phyloP scores from a whole-genome alignment of 1,284 basidiomycete species.

The Schizophyllum amplum region DNA sequence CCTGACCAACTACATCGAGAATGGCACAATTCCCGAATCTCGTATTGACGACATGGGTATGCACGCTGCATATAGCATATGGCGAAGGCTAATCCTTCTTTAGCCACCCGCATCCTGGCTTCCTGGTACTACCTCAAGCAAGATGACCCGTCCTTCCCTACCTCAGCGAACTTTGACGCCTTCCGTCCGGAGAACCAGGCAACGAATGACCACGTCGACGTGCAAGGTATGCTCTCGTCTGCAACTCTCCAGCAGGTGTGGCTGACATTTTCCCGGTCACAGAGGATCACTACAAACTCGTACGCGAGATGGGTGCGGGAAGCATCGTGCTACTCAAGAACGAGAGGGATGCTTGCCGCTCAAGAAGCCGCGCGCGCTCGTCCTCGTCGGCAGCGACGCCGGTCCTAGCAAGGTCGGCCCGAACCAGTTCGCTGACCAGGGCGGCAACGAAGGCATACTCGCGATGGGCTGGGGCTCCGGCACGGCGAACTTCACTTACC shows the following conservation, averaged over 20 bases:
- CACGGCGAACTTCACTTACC: conserved; percentile 53
- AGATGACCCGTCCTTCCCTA: conserved; percentile 47
- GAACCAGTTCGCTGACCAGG: conserved; percentile 51
- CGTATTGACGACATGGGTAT: conserved; percentile 63
- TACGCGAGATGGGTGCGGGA: conserved; percentile 68
- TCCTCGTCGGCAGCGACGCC: conserved; percentile 62
- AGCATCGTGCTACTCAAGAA: conserved; percentile 84
- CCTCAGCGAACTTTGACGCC: conserved; percentile 51
- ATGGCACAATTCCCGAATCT: conserved; percentile 56
- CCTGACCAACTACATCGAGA: conserved; percentile 59
- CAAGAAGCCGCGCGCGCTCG: conserved; percentile 44
- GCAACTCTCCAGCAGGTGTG: neutral
- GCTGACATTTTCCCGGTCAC: conserved; percentile 1
- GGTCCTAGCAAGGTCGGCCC: conserved; percentile 63
- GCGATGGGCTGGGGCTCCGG: conserved; percentile 84
- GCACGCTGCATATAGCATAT: neutral
- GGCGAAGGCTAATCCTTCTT: neutral
- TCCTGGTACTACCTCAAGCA: conserved; percentile 57
- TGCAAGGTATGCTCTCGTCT: conserved; percentile 32
- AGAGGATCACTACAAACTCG: conserved; percentile 61
- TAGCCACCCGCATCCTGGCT: conserved; percentile 51
- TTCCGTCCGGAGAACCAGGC: conserved; percentile 42
- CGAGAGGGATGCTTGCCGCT: conserved; percentile 58
- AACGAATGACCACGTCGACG: conserved; percentile 64
- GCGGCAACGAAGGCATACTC: conserved; percentile 59